Evolutionary conservation across 2,329 filamentous ascomycete genomes (phyloP).

Genomic region (Botrytis porri): DNA sequence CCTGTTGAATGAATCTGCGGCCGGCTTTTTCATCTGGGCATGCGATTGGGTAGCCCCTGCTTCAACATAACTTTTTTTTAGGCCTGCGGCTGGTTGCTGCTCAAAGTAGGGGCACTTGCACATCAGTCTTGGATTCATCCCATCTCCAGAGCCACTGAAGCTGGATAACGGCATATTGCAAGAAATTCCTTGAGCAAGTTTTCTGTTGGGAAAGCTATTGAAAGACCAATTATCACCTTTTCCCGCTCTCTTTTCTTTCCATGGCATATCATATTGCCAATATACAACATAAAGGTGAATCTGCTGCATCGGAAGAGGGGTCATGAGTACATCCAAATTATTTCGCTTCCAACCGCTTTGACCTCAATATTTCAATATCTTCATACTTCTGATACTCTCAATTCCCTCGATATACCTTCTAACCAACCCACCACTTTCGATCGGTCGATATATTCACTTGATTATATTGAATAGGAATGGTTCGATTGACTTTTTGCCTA

Average conservation of each 20-base stretch:
- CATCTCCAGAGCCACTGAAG: neutral
- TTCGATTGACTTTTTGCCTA: conserved; percentile 8
- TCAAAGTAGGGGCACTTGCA: conserved; percentile 13
- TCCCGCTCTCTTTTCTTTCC: neutral
- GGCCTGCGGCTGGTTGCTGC: neutral
- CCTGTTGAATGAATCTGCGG: neutral
- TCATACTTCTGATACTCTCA: neutral
- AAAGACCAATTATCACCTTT: neutral
- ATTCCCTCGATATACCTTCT: neutral
- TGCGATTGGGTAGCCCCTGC: neutral
- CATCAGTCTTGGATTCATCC: neutral
- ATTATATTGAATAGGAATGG: neutral
- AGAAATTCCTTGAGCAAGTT: neutral
- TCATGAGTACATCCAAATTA: neutral
- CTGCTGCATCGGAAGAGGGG: neutral
- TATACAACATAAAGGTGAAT: conserved; percentile 2
- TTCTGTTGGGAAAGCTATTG: neutral
- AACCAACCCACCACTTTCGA: neutral
- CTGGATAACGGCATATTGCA: neutral
- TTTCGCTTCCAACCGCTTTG: conserved; percentile 10
- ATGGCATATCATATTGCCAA: neutral
- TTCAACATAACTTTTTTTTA: neutral
- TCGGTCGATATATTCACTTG: conserved; percentile 15
- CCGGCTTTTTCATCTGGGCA: neutral
- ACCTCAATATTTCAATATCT: neutral